Percentiles rank a stretch among this genome's conserved stretches.
Evolutionary conservation across 2,329 filamentous ascomycete species (phyloP).

Genomic region (Helotiales sp.): DNA sequence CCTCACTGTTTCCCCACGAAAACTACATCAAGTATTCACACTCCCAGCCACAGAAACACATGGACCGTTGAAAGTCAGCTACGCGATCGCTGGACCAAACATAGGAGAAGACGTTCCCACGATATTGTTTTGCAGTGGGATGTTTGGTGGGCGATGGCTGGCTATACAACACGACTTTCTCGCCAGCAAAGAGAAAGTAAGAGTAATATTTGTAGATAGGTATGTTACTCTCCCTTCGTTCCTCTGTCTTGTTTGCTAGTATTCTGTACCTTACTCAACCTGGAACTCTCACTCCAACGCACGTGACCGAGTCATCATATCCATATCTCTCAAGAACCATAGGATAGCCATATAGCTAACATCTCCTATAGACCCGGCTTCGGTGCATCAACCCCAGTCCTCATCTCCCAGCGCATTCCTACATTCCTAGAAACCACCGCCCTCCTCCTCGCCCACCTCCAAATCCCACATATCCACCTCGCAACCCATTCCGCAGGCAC

Average conservation of each 20-base stretch:
- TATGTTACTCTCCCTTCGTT: slow-evolving; percentile 22
- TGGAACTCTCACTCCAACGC: too few species aligned
- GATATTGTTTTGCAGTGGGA: slow-evolving; percentile 40
- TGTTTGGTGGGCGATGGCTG: slow-evolving; percentile 39
- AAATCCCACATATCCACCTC: slow-evolving; percentile 40
- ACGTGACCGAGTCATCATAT: too few species aligned
- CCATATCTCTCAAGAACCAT: too few species aligned
- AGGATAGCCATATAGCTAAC: not conserved
- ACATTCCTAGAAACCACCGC: slow-evolving; percentile 44
- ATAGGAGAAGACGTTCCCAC: slow-evolving; percentile 29
- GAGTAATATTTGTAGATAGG: slow-evolving; percentile 42
- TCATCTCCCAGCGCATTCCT: slow-evolving; percentile 37
- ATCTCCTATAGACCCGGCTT: slow-evolving; percentile 40
- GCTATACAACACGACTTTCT: slow-evolving; percentile 34
- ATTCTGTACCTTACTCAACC: too few species aligned
- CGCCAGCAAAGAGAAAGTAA: slow-evolving; percentile 34
- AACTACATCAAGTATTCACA: slow-evolving; percentile 29
- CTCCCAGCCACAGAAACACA: slow-evolving; percentile 27
- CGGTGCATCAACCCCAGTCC: slow-evolving; percentile 43
- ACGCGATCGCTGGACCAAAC: slow-evolving; percentile 28
- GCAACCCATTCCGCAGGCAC: slow-evolving; percentile 43
- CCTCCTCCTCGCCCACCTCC: slow-evolving; percentile 37
- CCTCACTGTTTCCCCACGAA: slow-evolving; percentile 17
- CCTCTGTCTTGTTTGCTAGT: not conserved
- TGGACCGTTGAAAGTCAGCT: slow-evolving; percentile 27